phyloP scores from a whole-genome alignment of 345 rosid species.

The Psidium guajava region DNA sequence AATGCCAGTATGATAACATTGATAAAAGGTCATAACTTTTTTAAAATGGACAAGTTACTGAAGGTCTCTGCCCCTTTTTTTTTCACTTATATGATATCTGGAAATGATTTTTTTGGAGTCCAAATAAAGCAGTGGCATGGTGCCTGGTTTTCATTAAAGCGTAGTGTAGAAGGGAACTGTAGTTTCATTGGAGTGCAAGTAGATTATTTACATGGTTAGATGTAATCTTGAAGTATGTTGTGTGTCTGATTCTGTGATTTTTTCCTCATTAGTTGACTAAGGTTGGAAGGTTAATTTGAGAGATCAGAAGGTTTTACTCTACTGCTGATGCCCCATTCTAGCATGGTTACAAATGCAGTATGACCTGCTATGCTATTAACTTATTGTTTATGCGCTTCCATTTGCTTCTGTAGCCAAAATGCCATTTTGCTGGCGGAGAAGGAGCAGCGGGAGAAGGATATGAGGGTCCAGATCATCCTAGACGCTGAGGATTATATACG shows the following conservation, averaged over 20 bases:
- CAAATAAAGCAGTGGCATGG: background rate
- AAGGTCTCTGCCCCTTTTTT: background rate
- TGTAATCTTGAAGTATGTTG: background rate
- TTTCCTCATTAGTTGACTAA: background rate
- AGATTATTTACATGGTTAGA: background rate
- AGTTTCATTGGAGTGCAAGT: background rate
- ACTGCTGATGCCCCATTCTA: background rate
- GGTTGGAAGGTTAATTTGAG: background rate
- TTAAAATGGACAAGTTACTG: background rate
- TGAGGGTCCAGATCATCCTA: slow-evolving; percentile 45
- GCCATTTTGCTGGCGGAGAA: slow-evolving; percentile 56
- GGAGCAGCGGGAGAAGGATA: slow-evolving; percentile 62
- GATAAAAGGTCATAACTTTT: background rate
- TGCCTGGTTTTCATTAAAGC: background rate
- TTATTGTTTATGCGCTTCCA: background rate
- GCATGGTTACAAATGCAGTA: background rate
- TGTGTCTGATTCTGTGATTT: background rate
- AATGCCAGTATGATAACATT: background rate
- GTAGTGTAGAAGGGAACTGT: background rate
- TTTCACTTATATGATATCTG: background rate
- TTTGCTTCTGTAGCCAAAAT: slow-evolving; percentile 36
- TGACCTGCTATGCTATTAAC: background rate
- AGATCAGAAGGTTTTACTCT: background rate
- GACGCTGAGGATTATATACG: slow-evolving; percentile 54
- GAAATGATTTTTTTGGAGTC: background rate